Conservation (phyloP, 108 stramenopile genomes). For the Nannochloropsis gaditana region DNA sequence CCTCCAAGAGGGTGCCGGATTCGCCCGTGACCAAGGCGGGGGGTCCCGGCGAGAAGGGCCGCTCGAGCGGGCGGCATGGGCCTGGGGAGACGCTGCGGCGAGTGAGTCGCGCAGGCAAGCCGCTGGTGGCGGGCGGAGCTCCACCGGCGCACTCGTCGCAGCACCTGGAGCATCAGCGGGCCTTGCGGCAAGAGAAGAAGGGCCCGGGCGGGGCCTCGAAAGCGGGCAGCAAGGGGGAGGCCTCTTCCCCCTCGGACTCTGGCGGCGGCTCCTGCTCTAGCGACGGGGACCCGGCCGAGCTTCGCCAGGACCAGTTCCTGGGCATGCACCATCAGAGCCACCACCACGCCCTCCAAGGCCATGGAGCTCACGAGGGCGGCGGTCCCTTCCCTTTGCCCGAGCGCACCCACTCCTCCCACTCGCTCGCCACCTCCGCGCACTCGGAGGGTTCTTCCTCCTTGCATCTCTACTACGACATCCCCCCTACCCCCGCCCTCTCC, state of each 20-base stretch:
- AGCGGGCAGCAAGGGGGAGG: no score
- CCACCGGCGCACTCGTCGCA: neutral
- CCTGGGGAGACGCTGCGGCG: no score
- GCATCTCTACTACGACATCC: neutral
- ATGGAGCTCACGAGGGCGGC: neutral
- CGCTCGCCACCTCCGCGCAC: neutral
- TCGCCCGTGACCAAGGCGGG: no score
- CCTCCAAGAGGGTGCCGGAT: no score
- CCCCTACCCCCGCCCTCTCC: neutral
- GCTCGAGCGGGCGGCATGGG: no score
- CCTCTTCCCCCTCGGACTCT: neutral
- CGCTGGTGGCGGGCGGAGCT: neutral
- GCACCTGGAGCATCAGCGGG: no score
- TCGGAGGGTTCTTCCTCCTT: neutral
- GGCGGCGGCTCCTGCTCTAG: neutral
- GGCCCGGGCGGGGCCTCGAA: no score
- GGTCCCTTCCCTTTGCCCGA: neutral
- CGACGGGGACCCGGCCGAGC: neutral
- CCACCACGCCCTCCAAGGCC: neutral
- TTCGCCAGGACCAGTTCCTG: neutral
- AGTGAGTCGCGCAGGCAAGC: neutral
- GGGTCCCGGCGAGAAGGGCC: no score
- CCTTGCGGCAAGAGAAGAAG: no score
- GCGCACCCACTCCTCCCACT: neutral
- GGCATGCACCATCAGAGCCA: neutral